Evolutionary conservation across 2,329 filamentous ascomycete genomes (phyloP), one percentile per base, ranked within the genome.

Genomic region (Fusarium torulosum): DNA sequence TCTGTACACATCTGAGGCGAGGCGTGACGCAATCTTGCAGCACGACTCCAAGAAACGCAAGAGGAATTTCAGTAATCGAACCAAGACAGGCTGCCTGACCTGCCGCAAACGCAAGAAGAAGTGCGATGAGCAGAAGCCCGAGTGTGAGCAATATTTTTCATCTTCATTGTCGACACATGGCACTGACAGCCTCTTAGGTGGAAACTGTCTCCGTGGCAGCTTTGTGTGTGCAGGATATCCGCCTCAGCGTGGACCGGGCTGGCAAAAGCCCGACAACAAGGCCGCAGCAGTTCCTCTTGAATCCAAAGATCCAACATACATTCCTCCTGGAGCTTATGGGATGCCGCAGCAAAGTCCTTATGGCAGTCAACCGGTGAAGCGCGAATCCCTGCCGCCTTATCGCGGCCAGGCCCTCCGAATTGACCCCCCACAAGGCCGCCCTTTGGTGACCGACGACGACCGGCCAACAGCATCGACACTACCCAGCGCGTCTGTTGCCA

Each of bases 81-180:
- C 95, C 20, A 98, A 98, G 81, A 97, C 94, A 11, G 94, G 94
- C 31, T 98, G 95, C 78, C 88, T 97, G 79, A 98, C 95, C 7
- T 98, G 95, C 77, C 87, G 95, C 62, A 88, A 88, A 76, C 87
- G 95, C 60, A 98, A 98, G 86, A 98, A 98, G 88, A 98, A 98
- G 80, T 98, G 96, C 76, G 95, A 98, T 76, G 96, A 98, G 82
- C 87, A 87, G 53, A 96, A 97, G 78, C 96, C 96, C 25, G 89
- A 93, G 78, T 98, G 96, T 96, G 84, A 84, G 91, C 84, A 15
- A 11, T 54, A 21, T 29, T 10, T 15, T 23, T n/a, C 19, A 46
- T 31, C 19, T 38, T 19, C 33, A 46, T 33, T 40, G 15, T 29
- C 45, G 23, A 44, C 40, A 13, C 29, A 31, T 25, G 35, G 40